Percentiles rank a stretch among this genome's conserved stretches.
Conservation (phyloP, 306 rosid species). For the Luffa aegyptiaca region DNA sequence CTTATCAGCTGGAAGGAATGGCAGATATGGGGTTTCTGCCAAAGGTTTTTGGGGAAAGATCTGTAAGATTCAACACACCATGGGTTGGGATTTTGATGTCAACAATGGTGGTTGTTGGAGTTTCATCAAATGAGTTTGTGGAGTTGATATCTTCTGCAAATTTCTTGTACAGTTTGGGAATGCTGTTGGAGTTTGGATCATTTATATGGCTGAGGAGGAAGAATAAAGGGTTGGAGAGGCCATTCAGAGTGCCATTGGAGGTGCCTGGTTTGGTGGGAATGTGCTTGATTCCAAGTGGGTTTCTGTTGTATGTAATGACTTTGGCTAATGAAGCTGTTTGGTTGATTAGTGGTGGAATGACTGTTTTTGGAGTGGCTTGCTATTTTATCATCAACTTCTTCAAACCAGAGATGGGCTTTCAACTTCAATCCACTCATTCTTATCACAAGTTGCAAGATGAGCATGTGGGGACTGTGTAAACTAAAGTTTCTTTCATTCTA, state of each 20-base stretch:
- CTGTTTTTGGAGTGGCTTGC: conserved; percentile 23
- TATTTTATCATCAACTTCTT: conserved; percentile 24
- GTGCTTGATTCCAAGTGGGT: conserved; percentile 61
- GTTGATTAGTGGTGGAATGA: conserved; percentile 32
- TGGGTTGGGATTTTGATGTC: conserved; percentile 71
- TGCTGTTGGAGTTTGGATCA: conserved; percentile 75
- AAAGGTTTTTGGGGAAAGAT: conserved; percentile 32
- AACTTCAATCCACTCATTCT: background rate
- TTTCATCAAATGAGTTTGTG: conserved; percentile 33
- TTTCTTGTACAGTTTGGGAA: conserved; percentile 82
- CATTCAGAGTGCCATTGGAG: conserved; percentile 50
- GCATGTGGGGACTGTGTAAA: background rate
- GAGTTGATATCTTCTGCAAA: conserved; percentile 61
- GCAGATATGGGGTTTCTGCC: conserved; percentile 65
- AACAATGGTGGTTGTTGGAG: conserved; percentile 31
- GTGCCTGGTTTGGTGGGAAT: conserved; percentile 33
- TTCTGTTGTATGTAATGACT: conserved; percentile 51
- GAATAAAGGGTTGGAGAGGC: conserved; percentile 37
- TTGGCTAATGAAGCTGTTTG: conserved; percentile 37
- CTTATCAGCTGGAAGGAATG: conserved; percentile 75
- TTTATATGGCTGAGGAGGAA: conserved; percentile 51
- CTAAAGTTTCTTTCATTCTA: background rate
- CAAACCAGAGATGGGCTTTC: conserved; percentile 21
- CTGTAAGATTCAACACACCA: conserved; percentile 62
- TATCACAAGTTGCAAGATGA: background rate